A percentile compares a stretch with the other conserved stretches of the same genome.
Conservation (phyloP, 2,329 filamentous ascomycete genomes). For the Colletotrichum incanum region DNA sequence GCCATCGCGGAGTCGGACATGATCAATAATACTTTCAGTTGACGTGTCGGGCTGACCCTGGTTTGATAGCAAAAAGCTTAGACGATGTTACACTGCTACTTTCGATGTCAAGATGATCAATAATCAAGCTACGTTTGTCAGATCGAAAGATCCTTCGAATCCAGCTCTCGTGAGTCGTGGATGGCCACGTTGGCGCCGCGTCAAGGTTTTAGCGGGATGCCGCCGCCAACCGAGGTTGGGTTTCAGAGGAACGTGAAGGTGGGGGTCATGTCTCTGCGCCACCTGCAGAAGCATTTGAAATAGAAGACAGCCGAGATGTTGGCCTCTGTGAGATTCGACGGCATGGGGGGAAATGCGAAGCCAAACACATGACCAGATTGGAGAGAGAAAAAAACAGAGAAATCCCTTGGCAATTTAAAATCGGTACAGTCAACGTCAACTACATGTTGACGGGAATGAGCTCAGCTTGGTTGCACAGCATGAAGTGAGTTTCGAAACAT, state of each 20-base stretch:
- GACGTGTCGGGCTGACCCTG: background rate
- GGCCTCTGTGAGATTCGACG: background rate
- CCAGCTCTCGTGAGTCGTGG: background rate
- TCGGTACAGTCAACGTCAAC: background rate
- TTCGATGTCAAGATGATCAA: constrained; percentile 2
- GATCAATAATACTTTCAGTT: background rate
- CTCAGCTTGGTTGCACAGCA: background rate
- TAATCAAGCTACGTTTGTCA: constrained; percentile 10
- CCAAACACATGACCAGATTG: background rate
- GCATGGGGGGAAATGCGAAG: background rate
- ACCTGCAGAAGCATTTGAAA: too few species aligned
- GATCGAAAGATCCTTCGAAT: background rate
- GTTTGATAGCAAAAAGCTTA: background rate
- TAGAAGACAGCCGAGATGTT: background rate
- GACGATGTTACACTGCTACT: background rate
- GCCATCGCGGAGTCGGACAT: constrained; percentile 20
- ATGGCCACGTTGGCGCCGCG: background rate
- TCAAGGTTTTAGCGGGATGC: background rate
- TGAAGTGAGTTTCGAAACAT: background rate
- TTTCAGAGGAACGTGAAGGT: constrained; percentile 18
- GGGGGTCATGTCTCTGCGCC: constrained; percentile 4
- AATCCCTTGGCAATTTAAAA: background rate
- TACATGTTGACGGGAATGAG: background rate
- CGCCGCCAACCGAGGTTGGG: constrained; percentile 33
- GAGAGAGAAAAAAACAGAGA: too few species aligned